A percentile compares a stretch with the other conserved stretches of the same genome.
Conservation (phyloP, 345 rosid species). For the Melastoma malabathricum region DNA sequence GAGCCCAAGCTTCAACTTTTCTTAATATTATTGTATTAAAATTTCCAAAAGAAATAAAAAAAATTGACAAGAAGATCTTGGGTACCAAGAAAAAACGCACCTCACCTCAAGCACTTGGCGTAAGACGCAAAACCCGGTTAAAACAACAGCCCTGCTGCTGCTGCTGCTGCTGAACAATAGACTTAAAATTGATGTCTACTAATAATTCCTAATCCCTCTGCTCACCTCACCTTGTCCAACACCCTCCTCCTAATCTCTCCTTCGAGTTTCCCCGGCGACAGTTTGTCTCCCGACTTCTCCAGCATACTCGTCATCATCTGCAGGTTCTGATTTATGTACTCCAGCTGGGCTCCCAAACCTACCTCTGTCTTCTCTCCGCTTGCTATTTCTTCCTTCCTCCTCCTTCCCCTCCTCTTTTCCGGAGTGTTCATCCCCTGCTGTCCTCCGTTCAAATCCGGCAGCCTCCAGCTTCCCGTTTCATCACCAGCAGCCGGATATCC, state of each 20-base stretch:
- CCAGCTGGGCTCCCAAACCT: conserved; percentile 24
- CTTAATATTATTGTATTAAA: no score
- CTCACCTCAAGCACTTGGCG: no score
- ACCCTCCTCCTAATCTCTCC: conserved; percentile 61
- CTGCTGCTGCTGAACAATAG: no score
- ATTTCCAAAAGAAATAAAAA: no score
- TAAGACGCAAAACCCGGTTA: no score
- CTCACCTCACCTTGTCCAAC: conserved; percentile 59
- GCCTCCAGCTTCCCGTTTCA: not conserved
- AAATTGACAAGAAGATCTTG: no score
- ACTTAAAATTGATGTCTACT: no score
- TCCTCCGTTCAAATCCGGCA: conserved; percentile 7
- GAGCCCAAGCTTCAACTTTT: no score
- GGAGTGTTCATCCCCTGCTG: not conserved
- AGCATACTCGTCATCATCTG: conserved; percentile 88
- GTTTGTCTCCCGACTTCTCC: conserved; percentile 61
- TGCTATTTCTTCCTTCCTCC: conserved; percentile 5
- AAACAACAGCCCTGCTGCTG: no score
- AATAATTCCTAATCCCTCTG: conserved; percentile 2
- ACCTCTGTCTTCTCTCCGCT: conserved; percentile 8
- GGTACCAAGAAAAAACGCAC: no score
- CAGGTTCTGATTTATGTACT: conserved; percentile 64
- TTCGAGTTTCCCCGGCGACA: conserved; percentile 69
- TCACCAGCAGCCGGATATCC: no score
- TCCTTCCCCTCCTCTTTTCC: conserved; percentile 3